Evolutionary conservation across 208 protist species (phyloP).

Genomic region (Wallacemonas sp.): DNA sequence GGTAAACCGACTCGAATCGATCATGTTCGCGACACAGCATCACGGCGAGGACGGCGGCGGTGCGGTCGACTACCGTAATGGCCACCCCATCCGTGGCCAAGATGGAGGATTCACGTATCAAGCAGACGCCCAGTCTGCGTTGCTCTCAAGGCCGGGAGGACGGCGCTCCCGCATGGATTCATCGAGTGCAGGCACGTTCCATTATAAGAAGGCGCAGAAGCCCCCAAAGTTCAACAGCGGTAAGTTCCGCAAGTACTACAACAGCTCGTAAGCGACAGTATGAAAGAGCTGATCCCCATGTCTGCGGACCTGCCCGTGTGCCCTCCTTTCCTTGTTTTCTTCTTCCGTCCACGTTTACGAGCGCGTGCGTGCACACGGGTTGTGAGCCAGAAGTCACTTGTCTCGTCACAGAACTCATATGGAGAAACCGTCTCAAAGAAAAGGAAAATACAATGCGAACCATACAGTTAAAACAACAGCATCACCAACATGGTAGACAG

Average conservation of each 20-base stretch:
- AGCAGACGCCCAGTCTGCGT: constrained; percentile 31
- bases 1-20: constrained; percentile 5
- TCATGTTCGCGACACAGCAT: constrained; percentile 12
- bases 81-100: background rate
- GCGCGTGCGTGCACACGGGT: too few species aligned
- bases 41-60: constrained; percentile 9
- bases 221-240: constrained; percentile 26
- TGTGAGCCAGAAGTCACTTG: too few species aligned
- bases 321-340: background rate
- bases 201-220: constrained; percentile 20
- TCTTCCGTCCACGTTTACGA: too few species aligned
- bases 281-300: background rate
- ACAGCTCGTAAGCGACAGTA: constrained; percentile 25
- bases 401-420: too few species aligned
- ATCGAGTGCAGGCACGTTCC: constrained; percentile 38
- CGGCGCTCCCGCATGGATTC: constrained; percentile 31
- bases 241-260: constrained; percentile 50
- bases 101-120: constrained; percentile 30
- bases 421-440: too few species aligned
- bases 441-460: too few species aligned
- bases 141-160: constrained; percentile 65
- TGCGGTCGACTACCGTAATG: background rate
- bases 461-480: too few species aligned
- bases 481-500: too few species aligned
- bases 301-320: too few species aligned